Conservation (phyloP, 192 early-diverging fungal species). For the Ambispora gerdemannii region DNA sequence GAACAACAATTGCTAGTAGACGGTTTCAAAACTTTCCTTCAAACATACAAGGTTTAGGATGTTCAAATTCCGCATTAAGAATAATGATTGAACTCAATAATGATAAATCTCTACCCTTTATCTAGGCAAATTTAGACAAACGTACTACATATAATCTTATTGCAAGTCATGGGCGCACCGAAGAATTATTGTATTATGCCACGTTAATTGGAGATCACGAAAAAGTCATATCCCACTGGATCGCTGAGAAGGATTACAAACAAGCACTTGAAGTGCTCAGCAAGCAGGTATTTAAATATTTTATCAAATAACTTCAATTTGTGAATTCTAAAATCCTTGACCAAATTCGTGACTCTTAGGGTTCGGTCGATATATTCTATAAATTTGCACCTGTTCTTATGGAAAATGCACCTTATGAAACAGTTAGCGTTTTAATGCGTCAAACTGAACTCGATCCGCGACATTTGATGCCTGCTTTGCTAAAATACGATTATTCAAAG, state of each 20-base stretch:
- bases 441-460: constrained; percentile 78
- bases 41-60: too few relatives aligned
- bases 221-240: constrained; percentile 81
- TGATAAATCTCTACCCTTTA: constrained; percentile 22
- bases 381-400: constrained; percentile 84
- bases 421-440: constrained; percentile 84
- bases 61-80: too few relatives aligned
- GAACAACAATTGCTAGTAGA: too few relatives aligned
- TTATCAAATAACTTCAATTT: too few relatives aligned
- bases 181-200: constrained; percentile 80
- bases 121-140: constrained; percentile 53
- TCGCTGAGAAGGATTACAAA: constrained; percentile 70
- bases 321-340: not conserved
- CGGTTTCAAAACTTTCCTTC: too few relatives aligned
- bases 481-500: constrained; percentile 70
- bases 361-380: constrained; percentile 79
- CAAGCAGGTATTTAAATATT: constrained; percentile 66
- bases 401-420: constrained; percentile 77
- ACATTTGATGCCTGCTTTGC: constrained; percentile 81
- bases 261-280: constrained; percentile 76
- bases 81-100: too few relatives aligned
- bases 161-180: constrained; percentile 78
- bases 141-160: constrained; percentile 79
- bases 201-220: constrained; percentile 83
- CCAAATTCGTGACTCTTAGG: constrained; percentile 36